phyloP scores from a whole-genome alignment of 2,329 filamentous ascomycete genomes.

The Xylaria sp. region DNA sequence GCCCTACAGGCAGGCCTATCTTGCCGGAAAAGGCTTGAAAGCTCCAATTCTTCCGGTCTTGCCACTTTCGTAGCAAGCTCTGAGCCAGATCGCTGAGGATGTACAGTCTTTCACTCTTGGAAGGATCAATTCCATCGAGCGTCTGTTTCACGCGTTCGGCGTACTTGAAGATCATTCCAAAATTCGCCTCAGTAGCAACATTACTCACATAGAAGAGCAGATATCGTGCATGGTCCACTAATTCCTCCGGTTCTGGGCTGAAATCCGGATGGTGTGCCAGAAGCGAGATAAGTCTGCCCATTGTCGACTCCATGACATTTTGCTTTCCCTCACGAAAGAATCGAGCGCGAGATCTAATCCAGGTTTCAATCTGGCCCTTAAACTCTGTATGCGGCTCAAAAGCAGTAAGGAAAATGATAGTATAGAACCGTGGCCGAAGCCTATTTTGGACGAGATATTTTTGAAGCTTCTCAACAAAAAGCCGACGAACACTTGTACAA shows the following conservation, averaged over 20 bases:
- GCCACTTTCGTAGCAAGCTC: conserved; percentile 80
- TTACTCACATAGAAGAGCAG: conserved; percentile 86
- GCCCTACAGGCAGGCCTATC: conserved; percentile 76
- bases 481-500: conserved; percentile 72
- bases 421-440: conserved; percentile 80
- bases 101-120: conserved; percentile 77
- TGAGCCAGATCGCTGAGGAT: conserved; percentile 87
- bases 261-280: conserved; percentile 96
- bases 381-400: conserved; percentile 83
- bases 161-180: conserved; percentile 88
- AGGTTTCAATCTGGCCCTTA: conserved; percentile 78
- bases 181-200: conserved; percentile 83
- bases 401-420: conserved; percentile 86
- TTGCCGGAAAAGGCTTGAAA: conserved; percentile 85
- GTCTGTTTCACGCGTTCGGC: conserved; percentile 93
- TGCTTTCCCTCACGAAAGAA: conserved; percentile 65
- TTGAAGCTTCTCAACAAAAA: conserved; percentile 84
- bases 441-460: conserved; percentile 81
- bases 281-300: conserved; percentile 83
- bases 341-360: conserved; percentile 82
- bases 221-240: conserved; percentile 85
- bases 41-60: conserved; percentile 83
- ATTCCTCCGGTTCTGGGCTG: conserved; percentile 65
- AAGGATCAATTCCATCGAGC: conserved; percentile 74
- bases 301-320: conserved; percentile 76